Percentiles rank a stretch among this genome's conserved stretches.
Conservation (phyloP, 2,329 filamentous ascomycete species). For the Fusarium brevicatenulatum region DNA sequence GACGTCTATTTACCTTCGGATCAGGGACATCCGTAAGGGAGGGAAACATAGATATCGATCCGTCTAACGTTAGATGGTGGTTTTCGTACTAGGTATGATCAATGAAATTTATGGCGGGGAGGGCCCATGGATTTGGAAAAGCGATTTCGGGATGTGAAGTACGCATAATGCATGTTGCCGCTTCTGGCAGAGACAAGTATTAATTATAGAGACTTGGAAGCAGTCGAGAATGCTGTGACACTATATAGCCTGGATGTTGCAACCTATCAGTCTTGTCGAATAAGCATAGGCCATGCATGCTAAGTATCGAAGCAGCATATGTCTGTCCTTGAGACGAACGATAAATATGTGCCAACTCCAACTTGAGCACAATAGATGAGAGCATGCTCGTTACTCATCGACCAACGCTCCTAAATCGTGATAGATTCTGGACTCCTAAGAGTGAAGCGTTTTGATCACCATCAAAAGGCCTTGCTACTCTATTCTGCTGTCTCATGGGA, state of each 20-base stretch:
- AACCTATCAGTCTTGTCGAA: not conserved
- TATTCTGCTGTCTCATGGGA: not conserved
- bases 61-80: not conserved
- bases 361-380: not conserved
- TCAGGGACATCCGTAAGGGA: not conserved
- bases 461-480: not conserved
- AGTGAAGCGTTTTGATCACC: not conserved
- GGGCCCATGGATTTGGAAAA: not conserved
- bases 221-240: not conserved
- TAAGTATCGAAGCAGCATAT: slow-evolving; percentile 8
- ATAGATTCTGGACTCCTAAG: not conserved
- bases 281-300: not conserved
- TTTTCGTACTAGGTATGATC: not conserved
- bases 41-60: not conserved
- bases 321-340: not conserved
- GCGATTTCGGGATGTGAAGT: not conserved
- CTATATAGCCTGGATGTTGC: not conserved
- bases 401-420: not conserved
- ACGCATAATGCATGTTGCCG: not conserved
- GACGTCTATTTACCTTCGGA: not conserved
- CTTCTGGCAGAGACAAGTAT: not conserved
- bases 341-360: not conserved
- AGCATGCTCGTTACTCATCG: not conserved
- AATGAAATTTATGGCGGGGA: not conserved
- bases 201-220: not conserved